Base-by-base conservation (phyloP, 805 yeast genomes). In the Saturnispora gosingensis region DNA sequence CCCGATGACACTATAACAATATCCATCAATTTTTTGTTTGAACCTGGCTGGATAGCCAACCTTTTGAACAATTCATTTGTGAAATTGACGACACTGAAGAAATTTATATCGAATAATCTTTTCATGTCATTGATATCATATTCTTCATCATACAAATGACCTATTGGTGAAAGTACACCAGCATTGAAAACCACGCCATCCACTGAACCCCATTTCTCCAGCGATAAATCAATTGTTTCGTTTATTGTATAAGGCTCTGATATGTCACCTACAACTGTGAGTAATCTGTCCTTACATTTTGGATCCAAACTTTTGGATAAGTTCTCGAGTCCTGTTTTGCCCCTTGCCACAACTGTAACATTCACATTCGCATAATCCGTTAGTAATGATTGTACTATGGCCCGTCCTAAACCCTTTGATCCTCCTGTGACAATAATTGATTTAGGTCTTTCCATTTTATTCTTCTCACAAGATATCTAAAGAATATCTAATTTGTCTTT, bases 1-100 rank as follows among this genome's bases (percentile, higher is more conserved):
- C 97, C 97, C 2, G 96, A 87, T 18, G 95, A 85, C 0, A 90
- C 96, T 51, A 84, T 80, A n/a, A 91, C 72, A n/a, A 53, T n/a
- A 38, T 53, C 54, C 13, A 53, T 9, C 16, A 11, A 16, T n/a
- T 28, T 11, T n/a, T 27, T 28, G 8, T 28, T 10, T 8, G 9
- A 28, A 16, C 39, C 9, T 0, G 96, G 96, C 13, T 75, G 68
- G n/a, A 51, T 38, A 5, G 38, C 28, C 4, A 80, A 56, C 38
- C 77, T 67, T 20, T 67, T 69, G 56, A 91, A 69, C 0, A 85
- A 68, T 35, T 67, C 60, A 49, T 70, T 65, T 10, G 83, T 77
- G 57, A 88, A 70, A 3, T 75, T 74, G 5, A 88, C 84, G 4
- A 83, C 75, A 5, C 95, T 78, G 64, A 89, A 88, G 64, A 85